These are phyloP conservation scores for Suhomyces vadensis DNA, from an alignment of 805 yeast species.

Conservation along the genomic window DNA sequence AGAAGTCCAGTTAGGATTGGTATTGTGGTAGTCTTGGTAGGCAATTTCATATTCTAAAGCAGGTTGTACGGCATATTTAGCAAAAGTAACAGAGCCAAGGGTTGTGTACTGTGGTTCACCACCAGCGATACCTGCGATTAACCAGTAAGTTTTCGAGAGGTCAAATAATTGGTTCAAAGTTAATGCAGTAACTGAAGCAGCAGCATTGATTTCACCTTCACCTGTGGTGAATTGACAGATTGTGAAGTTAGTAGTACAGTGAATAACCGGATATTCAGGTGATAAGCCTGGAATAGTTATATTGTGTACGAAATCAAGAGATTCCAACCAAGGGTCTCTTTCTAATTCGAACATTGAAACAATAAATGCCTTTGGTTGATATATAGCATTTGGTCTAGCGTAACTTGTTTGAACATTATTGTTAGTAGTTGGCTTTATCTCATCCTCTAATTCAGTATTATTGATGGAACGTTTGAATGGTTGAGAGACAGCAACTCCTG, in stretches of 20 bases:
- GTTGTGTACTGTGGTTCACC: conserved; percentile 58
- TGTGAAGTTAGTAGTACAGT: conserved; percentile 53
- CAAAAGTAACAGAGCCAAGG: conserved; percentile 59
- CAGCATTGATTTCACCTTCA: conserved; percentile 70
- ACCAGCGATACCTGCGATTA: conserved; percentile 68
- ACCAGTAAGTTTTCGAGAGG: conserved; percentile 58
- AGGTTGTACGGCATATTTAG: conserved; percentile 62
- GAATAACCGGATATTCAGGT: conserved; percentile 56
- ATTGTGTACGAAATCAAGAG: conserved; percentile 50
- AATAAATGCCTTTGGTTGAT: conserved; percentile 55
- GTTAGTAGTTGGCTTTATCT: conserved; percentile 6
- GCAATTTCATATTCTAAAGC: conserved; percentile 61
- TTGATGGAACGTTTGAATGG: conserved; percentile 20
- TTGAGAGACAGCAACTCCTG: conserved; percentile 15
- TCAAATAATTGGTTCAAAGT: conserved; percentile 56
- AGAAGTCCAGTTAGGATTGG: conserved; percentile 52
- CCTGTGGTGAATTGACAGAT: conserved; percentile 68
- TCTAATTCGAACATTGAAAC: conserved; percentile 58
- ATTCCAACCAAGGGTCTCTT: conserved; percentile 52
- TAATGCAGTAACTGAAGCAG: conserved; percentile 56
- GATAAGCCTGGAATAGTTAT: conserved; percentile 67
- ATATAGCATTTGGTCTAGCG: conserved; percentile 34
- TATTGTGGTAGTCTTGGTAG: conserved; percentile 33
- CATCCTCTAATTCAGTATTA: conserved; percentile 12
- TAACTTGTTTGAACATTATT: conserved; percentile 23